Evolutionary conservation across 257 asterid species (phyloP), one percentile per base, ranked within the genome.

Genomic region (Anisodus acutangulus): DNA sequence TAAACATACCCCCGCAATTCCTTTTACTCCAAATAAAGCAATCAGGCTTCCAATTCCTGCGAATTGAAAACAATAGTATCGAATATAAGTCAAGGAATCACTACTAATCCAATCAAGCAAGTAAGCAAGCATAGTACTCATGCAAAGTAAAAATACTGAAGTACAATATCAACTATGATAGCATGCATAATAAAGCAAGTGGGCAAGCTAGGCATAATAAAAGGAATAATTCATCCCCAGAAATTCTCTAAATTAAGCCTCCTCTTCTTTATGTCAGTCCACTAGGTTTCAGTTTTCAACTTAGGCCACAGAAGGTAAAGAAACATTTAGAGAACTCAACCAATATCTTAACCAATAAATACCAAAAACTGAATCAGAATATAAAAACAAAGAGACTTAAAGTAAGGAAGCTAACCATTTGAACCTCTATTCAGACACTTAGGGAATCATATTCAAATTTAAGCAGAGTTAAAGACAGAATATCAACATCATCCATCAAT

Each of bases 351-450:
- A 71, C 57, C 79, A 71, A 71, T 17, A 71, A 43, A 57, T 37
- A 45, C 37, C 17, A 37, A 71, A 9, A 71, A 71, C 57, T 71
- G 57, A 43, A 71, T n/a, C 35, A n/a, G 17, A 71, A 43, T 37
- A 43, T 45, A 43, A 71, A 39, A 69, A 69, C 53, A 16, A 69
- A 39, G 17, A 54, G 54, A 69, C 51, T 16, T 69, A 3, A 39
- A 35, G 49, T 15, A 67, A 0, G 78, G 13, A 13, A n/a, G 79
- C 79, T 43, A 71, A 43, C 9, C 79, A 43, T 39, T 41, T 39
- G 7, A 45, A 71, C 37, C 79, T 71, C 79, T 43, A 70, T 17
- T 71, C 57, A 17, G 55, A 71, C 79, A 71, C 79, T n/a, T 71
- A 4, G 57, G 43, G 39, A 71, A n/a, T 71, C 9, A 9, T 71